Conservation (phyloP, 2,329 filamentous ascomycete genomes). For the Magnaporthiopsis incrustans region DNA sequence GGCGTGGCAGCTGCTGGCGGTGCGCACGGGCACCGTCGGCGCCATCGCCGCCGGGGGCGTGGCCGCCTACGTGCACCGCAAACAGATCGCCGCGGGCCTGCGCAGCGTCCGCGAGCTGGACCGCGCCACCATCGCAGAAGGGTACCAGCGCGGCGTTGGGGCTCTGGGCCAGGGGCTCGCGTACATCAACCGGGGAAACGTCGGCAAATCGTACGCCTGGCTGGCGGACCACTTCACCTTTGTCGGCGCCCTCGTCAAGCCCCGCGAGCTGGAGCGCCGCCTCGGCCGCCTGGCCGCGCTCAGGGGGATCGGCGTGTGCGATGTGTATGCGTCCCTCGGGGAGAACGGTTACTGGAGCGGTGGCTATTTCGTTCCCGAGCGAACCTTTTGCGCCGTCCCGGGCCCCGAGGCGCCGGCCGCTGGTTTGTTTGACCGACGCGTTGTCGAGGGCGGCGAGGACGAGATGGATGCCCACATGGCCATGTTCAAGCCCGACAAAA, state of each 20-base stretch:
- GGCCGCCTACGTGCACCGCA: conserved; percentile 70
- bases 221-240: conserved; percentile 79
- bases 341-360: conserved; percentile 58
- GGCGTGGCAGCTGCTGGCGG: conserved; percentile 57
- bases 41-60: conserved; percentile 75
- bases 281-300: conserved; percentile 54
- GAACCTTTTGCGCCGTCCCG: conserved; percentile 69
- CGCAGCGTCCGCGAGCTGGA: conserved; percentile 38
- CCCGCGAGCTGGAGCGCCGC: conserved; percentile 61
- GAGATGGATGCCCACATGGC: conserved; percentile 67
- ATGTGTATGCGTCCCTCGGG: conserved; percentile 71
- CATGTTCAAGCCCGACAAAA: conserved; percentile 55
- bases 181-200: conserved; percentile 49
- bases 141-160: conserved; percentile 40
- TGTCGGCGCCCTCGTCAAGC: conserved; percentile 69
- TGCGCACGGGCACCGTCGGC: conserved; percentile 74
- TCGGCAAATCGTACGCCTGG: conserved; percentile 66
- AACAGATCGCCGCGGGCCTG: conserved; percentile 50
- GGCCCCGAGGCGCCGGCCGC: conserved; percentile 28
- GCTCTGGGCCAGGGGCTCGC: conserved; percentile 44
- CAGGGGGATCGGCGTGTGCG: conserved; percentile 59
- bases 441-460: conserved; percentile 58
- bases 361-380: conserved; percentile 52
- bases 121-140: conserved; percentile 36
- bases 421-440: conserved; percentile 39